Evolutionary conservation across 2,329 filamentous ascomycete species (phyloP), one percentile per base, ranked within the genome.

Genomic region (Xylariaceae sp.): DNA sequence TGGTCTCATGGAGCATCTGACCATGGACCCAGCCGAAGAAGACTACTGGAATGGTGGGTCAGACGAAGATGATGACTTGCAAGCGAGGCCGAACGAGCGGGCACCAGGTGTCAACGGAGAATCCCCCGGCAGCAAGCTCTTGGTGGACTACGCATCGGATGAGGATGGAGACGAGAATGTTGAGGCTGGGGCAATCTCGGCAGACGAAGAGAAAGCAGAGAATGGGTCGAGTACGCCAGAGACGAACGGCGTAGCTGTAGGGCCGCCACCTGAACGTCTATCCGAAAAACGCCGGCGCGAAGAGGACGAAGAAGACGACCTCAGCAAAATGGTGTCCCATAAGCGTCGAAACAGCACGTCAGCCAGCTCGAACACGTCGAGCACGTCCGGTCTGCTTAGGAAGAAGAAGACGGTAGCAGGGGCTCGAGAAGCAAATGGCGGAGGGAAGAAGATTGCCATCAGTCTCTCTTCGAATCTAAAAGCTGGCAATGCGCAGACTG

Each of bases 141-240:
- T 97, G 17, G 93, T 98, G 26, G 88, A 95, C 61, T 98, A 98
- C 60, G 81, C 84, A 0, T 94, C 94, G 29, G 90, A 96, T 52
- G 91, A 96, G 44, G 88, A 93, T n/a, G 80, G 77, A 41, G 71
- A 74, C 11, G 81, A 85, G 63, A 82, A 83, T 56, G 68, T 77
- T 33, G 73, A 83, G 42, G 61, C 73, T 54, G 52, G 73, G 56
- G 47, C 60, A 45, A 49, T 66, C 50, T 45, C 61, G 7, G 54
- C 53, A 6, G 56, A 59, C 9, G 56, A 61, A 31, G 56, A 51
- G 19, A 57, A 46, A 26, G 37, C 50, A 26, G 49, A 57, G 15
- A 57, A 65, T 9, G 60, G 60, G 19, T 55, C 50, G 11, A 48
- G 62, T 40, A 64, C 61, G 28, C 59, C 64, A 31, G 59, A 55